A percentile compares a stretch with the other conserved stretches of the same genome.
Evolutionary conservation across 2,329 filamentous ascomycete genomes (phyloP).

Genomic region (Ceratocystis harringtonii): DNA sequence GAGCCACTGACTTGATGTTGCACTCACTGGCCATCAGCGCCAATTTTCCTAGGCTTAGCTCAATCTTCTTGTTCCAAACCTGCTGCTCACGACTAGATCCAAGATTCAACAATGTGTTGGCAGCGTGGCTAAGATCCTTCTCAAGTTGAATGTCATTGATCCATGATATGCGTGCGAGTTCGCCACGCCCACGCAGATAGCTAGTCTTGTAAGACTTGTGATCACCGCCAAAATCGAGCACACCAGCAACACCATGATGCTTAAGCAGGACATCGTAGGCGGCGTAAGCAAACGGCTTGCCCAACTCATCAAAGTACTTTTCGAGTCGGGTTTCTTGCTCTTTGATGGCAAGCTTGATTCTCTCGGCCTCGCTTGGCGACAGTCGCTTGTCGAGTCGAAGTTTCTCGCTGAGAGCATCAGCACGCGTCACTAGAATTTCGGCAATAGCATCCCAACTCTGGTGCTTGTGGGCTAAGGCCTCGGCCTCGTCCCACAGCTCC

Average conservation of each 20-base stretch:
- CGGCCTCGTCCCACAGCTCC: conserved; percentile 42
- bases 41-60: conserved; percentile 79
- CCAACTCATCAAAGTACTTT: conserved; percentile 47
- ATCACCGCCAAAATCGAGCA: conserved; percentile 59
- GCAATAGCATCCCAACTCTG: conserved; percentile 40
- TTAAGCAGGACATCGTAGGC: conserved; percentile 68
- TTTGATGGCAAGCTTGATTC: conserved; percentile 26
- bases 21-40: conserved; percentile 50
- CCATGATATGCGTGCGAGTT: conserved; percentile 72
- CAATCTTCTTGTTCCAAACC: conserved; percentile 85
- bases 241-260: conserved; percentile 46
- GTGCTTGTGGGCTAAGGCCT: conserved; percentile 44
- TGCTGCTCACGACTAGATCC: conserved; percentile 60
- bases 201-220: conserved; percentile 55
- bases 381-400: conserved; percentile 21
- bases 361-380: conserved; percentile 22
- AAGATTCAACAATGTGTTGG: conserved; percentile 52
- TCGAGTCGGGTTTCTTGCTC: conserved; percentile 33
- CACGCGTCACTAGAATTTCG: conserved; percentile 39
- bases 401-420: conserved; percentile 27
- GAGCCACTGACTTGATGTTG: conserved; percentile 21
- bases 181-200: conserved; percentile 58
- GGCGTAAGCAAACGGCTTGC: conserved; percentile 53
- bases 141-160: conserved; percentile 80
- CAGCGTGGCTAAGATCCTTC: conserved; percentile 58